These are phyloP conservation scores for Colletotrichum liaoningense DNA, from an alignment of 2,329 filamentous ascomycete genomes.

Conservation along the genomic window DNA sequence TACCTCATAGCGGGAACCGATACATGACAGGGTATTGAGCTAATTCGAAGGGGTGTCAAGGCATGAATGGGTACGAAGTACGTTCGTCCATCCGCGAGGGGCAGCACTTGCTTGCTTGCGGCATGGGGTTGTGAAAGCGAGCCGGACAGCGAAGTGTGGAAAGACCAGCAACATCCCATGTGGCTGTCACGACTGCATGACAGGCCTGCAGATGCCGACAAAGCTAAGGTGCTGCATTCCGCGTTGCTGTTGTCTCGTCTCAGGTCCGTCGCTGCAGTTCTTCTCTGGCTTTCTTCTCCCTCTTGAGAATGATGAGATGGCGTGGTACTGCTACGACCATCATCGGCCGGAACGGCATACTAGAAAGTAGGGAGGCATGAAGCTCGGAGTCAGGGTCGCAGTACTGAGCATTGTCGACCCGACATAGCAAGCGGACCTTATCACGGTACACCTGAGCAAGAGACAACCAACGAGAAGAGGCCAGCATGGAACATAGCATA, in stretches of 20 bases:
- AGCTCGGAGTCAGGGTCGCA: neutral
- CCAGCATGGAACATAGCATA: slow-evolving; percentile 8
- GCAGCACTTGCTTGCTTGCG: slow-evolving; percentile 8
- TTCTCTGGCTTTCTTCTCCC: slow-evolving; percentile 7
- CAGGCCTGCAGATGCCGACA: slow-evolving; percentile 16
- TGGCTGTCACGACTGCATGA: slow-evolving; percentile 11
- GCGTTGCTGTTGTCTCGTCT: slow-evolving; percentile 1
- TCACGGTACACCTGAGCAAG: neutral
- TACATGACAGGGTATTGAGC: neutral
- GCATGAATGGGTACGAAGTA: neutral
- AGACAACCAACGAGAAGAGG: slow-evolving; percentile 5
- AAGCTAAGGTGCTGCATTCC: neutral
- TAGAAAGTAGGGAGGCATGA: neutral
- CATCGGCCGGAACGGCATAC: slow-evolving; percentile 1
- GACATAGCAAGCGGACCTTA: neutral
- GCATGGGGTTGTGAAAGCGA: neutral
- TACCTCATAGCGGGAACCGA: neutral
- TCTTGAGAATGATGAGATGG: neutral
- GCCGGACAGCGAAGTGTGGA: neutral
- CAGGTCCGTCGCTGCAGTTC: neutral
- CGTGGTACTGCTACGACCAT: neutral
- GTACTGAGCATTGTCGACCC: slow-evolving; percentile 1
- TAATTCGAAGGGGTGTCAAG: neutral
- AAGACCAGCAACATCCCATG: neutral
- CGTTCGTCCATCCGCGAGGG: neutral